Evolutionary conservation across 306 rosid genomes (phyloP).

Genomic region (Cucumis melo): DNA sequence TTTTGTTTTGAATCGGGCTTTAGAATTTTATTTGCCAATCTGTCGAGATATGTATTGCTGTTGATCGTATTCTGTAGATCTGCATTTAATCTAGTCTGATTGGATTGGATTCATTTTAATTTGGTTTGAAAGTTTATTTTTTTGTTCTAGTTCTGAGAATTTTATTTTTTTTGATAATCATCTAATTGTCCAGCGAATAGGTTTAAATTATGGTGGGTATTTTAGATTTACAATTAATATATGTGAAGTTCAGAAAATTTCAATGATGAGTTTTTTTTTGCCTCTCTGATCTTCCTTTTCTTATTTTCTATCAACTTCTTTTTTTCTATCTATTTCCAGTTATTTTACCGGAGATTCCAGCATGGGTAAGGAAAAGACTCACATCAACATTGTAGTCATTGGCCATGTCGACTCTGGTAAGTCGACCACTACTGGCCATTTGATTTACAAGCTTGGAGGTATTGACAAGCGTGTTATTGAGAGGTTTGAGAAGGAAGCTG

Average conservation of each 20-base stretch:
- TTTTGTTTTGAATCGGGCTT: background rate
- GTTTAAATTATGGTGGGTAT: background rate
- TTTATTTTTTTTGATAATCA: background rate
- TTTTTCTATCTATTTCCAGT: background rate
- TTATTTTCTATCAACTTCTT: background rate
- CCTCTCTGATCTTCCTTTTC: background rate
- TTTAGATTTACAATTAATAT: background rate
- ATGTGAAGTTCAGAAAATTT: background rate
- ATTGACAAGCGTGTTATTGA: constrained; percentile 95
- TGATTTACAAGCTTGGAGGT: constrained; percentile 92
- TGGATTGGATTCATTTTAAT: background rate
- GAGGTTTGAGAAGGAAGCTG: constrained; percentile 87
- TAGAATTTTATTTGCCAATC: background rate
- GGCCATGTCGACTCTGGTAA: constrained; percentile 95
- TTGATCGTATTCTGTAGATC: background rate
- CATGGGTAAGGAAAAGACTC: constrained; percentile 84
- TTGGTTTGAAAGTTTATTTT: too few species aligned
- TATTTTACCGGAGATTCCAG: background rate
- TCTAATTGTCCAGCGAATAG: too few species aligned
- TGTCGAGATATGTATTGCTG: background rate
- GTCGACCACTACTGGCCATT: constrained; percentile 80
- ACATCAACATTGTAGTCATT: constrained; percentile 86
- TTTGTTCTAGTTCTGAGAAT: background rate
- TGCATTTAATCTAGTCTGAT: background rate
- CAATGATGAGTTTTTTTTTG: too few species aligned